Percentiles rank a stretch among this genome's conserved stretches.
phyloP scores from a whole-genome alignment of 2,329 filamentous ascomycete species.

The Amylocarpus encephaloides region DNA sequence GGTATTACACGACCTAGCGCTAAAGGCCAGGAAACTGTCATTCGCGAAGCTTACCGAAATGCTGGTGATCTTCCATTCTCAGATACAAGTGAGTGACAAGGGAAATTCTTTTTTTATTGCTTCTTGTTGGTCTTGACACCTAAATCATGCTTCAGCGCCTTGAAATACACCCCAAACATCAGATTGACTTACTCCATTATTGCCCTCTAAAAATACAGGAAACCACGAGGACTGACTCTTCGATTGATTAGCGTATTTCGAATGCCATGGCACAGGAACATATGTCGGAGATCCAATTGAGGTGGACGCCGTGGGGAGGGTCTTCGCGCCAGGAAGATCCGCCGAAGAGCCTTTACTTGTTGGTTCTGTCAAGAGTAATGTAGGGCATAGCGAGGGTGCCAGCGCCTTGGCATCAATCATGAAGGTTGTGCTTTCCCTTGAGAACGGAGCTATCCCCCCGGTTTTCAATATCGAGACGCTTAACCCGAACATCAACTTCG shows the following conservation, averaged over 20 bases:
- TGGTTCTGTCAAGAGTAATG: constrained; percentile 19
- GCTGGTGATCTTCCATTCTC: constrained; percentile 26
- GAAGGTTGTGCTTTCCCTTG: constrained; percentile 7
- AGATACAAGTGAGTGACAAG: too few relatives aligned
- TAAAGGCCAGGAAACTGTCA: constrained; percentile 35
- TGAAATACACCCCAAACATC: too few relatives aligned
- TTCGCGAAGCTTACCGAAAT: constrained; percentile 37
- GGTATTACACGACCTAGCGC: constrained; percentile 49
- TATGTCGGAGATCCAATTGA: constrained; percentile 9
- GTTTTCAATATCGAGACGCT: background rate
- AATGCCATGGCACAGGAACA: too few relatives aligned
- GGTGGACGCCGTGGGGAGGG: background rate
- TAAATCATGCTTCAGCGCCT: too few relatives aligned
- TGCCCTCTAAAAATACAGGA: too few relatives aligned
- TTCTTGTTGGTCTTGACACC: too few relatives aligned
- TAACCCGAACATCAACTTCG: background rate
- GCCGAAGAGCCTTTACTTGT: background rate
- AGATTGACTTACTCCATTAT: too few relatives aligned
- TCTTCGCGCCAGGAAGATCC: background rate
- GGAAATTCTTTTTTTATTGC: too few relatives aligned
- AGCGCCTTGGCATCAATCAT: constrained; percentile 8
- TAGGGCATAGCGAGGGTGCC: constrained; percentile 21
- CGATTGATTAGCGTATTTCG: too few relatives aligned
- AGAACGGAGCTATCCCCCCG: constrained; percentile 31
- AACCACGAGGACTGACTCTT: too few relatives aligned